Evolutionary conservation across 148 eudicot species (phyloP).

Genomic region (Pharnaceum exiguum): DNA sequence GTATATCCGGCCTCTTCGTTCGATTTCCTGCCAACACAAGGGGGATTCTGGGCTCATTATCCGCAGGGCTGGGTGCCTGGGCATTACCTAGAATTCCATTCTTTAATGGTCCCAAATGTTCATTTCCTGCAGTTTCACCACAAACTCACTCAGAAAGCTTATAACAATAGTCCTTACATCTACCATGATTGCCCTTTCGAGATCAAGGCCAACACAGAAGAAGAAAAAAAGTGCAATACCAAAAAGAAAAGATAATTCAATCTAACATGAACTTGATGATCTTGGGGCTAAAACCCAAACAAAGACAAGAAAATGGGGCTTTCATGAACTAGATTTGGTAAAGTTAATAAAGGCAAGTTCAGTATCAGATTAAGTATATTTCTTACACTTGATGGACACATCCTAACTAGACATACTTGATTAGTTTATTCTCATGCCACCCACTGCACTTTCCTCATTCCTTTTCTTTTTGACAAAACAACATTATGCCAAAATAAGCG

Average conservation of each 20-base stretch:
- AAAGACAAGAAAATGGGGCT: not conserved
- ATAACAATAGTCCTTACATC: not conserved
- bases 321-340: not conserved
- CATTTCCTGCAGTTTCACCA: conserved; percentile 38
- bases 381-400: conserved; percentile 6
- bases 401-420: not conserved
- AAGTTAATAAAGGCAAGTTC: conserved; percentile 9
- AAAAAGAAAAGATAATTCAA: not conserved
- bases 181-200: not conserved
- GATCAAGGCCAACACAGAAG: not conserved
- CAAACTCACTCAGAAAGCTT: not conserved
- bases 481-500: not conserved
- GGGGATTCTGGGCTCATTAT: conserved; percentile 34
- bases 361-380: conserved; percentile 9
- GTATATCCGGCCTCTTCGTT: conserved; percentile 86
- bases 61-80: conserved; percentile 68
- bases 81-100: conserved; percentile 42
- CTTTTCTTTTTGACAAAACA: not conserved
- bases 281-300: not conserved
- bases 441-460: not conserved
- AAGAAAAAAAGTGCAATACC: not conserved
- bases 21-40: conserved; percentile 68
- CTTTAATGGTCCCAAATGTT: conserved; percentile 50
- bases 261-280: not conserved
- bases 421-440: not conserved